Conservation (phyloP, 305 asterid genomes). For the Solanum hybrid region DNA sequence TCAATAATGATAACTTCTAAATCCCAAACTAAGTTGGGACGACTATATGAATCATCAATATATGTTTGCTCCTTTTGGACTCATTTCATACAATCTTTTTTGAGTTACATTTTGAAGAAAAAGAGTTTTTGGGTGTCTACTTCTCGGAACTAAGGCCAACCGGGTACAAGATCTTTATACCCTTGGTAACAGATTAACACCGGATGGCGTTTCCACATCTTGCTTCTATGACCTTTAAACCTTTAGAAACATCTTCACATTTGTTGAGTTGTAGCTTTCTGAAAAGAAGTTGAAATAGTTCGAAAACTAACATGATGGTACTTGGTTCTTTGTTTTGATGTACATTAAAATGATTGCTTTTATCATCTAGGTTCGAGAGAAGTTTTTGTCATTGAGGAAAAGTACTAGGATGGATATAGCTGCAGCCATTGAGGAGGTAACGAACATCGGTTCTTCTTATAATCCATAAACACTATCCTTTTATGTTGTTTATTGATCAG, state of each 20-base stretch:
- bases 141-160: neutral
- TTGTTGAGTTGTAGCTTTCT: neutral
- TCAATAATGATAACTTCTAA: neutral
- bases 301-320: neutral
- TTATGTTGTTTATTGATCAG: constrained; percentile 29
- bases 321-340: neutral
- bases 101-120: neutral
- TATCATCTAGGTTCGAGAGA: constrained; percentile 71
- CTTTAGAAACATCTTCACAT: neutral
- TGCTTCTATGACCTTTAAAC: neutral
- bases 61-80: neutral
- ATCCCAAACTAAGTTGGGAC: neutral
- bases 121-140: neutral
- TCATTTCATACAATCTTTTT: neutral
- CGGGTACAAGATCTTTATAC: neutral
- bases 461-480: constrained; percentile 7
- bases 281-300: neutral
- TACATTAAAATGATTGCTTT: neutral
- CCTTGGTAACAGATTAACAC: neutral
- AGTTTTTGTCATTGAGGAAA: constrained; percentile 79
- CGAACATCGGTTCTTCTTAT: constrained; percentile 13
- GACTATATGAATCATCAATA: neutral
- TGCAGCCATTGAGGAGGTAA: constrained; percentile 81
- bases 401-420: constrained; percentile 80
- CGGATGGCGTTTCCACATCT: neutral